Conservation (phyloP, 2,329 filamentous ascomycete species). For the Sphaerulina populicola region DNA sequence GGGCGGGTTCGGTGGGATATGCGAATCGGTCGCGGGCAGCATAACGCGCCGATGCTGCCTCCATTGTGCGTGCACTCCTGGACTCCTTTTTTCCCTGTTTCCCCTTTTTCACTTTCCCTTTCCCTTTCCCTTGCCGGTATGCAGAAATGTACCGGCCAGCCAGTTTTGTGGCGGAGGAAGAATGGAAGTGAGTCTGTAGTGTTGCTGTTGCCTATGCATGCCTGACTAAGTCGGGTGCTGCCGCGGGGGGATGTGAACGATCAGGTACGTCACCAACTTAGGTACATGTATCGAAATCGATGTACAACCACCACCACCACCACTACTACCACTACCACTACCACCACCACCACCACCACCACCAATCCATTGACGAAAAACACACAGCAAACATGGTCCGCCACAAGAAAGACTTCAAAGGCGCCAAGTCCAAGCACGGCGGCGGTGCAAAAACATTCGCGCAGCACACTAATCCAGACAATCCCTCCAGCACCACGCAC, state of each 20-base stretch:
- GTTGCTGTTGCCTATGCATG: too few species aligned
- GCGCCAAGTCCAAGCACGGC: constrained; percentile 43
- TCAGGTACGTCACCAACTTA: too few species aligned
- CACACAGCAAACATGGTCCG: constrained; percentile 38
- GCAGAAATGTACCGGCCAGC: too few species aligned
- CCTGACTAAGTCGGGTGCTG: not conserved
- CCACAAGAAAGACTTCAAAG: constrained; percentile 87
- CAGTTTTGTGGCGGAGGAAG: too few species aligned
- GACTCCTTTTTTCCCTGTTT: not conserved
- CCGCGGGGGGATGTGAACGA: too few species aligned
- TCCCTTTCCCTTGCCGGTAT: too few species aligned
- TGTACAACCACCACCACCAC: too few species aligned
- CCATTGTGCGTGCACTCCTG: constrained; percentile 46
- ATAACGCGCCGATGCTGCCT: constrained; percentile 91
- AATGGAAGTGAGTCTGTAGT: too few species aligned
- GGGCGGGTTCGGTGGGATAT: constrained; percentile 66
- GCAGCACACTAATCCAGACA: constrained; percentile 28
- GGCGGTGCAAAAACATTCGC: constrained; percentile 44
- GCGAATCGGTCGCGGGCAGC: constrained; percentile 90
- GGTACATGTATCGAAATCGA: not conserved
- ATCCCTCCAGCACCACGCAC: constrained; percentile 7
- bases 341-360: not conserved
- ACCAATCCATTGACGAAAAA: not conserved
- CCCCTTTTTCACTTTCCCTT: too few species aligned
- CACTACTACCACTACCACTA: too few species aligned